Evolutionary conservation across 352 stramenopile species (phyloP).

Genomic region (Albugo laibachii): DNA sequence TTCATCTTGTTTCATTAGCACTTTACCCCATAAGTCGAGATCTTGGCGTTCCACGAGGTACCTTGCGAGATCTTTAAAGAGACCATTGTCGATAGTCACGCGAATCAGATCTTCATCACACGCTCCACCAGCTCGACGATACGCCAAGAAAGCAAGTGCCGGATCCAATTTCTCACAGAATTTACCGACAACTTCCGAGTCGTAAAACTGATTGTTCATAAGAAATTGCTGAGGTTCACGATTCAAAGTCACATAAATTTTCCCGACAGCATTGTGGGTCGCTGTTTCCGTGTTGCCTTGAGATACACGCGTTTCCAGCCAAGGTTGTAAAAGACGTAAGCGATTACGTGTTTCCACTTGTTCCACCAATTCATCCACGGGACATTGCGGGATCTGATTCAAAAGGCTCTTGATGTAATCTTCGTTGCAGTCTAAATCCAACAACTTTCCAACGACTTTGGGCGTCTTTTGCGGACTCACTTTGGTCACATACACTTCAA

Average conservation of each 20-base stretch:
- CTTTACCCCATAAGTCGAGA: slow-evolving; percentile 96
- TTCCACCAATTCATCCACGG: slow-evolving; percentile 96
- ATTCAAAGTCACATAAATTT: slow-evolving; percentile 99
- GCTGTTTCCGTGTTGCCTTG: slow-evolving; percentile 97
- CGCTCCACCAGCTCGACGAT: slow-evolving; percentile 94
- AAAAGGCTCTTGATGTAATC: slow-evolving; percentile 99
- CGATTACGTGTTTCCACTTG: slow-evolving; percentile 98
- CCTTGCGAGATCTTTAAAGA: slow-evolving; percentile 98
- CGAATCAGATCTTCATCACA: slow-evolving; percentile 99
- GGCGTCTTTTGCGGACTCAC: slow-evolving; percentile 95
- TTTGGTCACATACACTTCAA: slow-evolving; percentile 99
- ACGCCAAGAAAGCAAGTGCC: slow-evolving; percentile 97
- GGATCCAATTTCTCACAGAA: slow-evolving; percentile 99
- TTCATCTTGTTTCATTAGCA: slow-evolving; percentile 85
- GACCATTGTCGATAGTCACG: slow-evolving; percentile 96
- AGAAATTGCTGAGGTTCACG: slow-evolving; percentile 98
- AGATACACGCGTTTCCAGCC: slow-evolving; percentile 96
- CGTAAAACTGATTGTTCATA: slow-evolving; percentile 99
- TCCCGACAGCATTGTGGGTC: slow-evolving; percentile 99
- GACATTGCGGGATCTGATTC: slow-evolving; percentile 90
- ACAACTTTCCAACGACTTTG: slow-evolving; percentile 96
- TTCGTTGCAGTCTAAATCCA: slow-evolving; percentile 97
- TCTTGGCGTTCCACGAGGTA: slow-evolving; percentile 99
- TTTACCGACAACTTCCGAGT: slow-evolving; percentile 96
- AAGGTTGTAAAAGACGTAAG: slow-evolving; percentile 96